These are phyloP conservation scores for Suillus sp. DNA, from an alignment of 768 basidiomycete genomes.

Conservation along the genomic window DNA sequence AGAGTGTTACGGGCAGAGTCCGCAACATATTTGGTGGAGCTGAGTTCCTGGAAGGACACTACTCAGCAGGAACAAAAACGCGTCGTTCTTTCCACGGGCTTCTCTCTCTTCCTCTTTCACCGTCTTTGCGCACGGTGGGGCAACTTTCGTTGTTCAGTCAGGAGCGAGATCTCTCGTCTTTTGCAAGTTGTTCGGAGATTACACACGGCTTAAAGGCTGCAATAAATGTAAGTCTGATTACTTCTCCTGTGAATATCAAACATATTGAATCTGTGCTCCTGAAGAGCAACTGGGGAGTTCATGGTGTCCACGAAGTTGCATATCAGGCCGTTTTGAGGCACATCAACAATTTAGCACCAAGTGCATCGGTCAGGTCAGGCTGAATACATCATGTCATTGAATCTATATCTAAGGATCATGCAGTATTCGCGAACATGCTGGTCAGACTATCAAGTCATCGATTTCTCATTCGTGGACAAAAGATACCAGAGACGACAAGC, in stretches of 20 bases:
- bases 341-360: slow-evolving; percentile 66
- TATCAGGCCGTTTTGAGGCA: slow-evolving; percentile 85
- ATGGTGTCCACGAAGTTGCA: slow-evolving; percentile 72
- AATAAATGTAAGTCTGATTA: slow-evolving; percentile 74
- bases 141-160: slow-evolving; percentile 71
- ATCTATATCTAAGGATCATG: neutral
- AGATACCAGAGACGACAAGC: slow-evolving; percentile 76
- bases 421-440: slow-evolving; percentile 76
- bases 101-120: slow-evolving; percentile 60
- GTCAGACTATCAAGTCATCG: slow-evolving; percentile 79
- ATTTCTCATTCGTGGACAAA: slow-evolving; percentile 74
- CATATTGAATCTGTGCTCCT: neutral
- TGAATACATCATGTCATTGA: neutral
- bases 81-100: slow-evolving; percentile 78
- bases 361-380: slow-evolving; percentile 79
- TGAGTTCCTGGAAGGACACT: slow-evolving; percentile 81
- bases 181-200: slow-evolving; percentile 70
- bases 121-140: slow-evolving; percentile 64
- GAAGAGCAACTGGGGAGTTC: slow-evolving; percentile 40
- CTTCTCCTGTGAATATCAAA: slow-evolving; percentile 26
- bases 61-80: slow-evolving; percentile 87
- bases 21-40: slow-evolving; percentile 92
- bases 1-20: slow-evolving; percentile 81
- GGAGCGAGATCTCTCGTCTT: slow-evolving; percentile 80
- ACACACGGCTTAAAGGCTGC: slow-evolving; percentile 65